Conservation (phyloP, 768 basidiomycete species). For the Krasilnikovozyma curviuscula region DNA sequence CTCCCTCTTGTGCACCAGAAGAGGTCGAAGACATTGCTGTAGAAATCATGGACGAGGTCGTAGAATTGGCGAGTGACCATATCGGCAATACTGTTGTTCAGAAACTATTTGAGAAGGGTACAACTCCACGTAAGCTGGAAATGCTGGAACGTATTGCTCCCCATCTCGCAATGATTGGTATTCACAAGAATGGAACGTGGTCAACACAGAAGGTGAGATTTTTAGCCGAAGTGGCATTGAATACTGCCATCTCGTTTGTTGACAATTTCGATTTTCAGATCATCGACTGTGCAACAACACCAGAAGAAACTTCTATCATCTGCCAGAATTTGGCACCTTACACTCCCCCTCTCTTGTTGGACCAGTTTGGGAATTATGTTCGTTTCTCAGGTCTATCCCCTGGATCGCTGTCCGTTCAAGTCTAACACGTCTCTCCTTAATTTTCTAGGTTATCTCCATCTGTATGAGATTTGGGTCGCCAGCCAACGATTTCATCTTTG, state of each 20-base stretch:
- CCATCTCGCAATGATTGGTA: slow-evolving; percentile 89
- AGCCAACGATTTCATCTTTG: slow-evolving; percentile 86
- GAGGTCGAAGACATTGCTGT: slow-evolving; percentile 79
- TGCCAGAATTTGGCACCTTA: slow-evolving; percentile 76
- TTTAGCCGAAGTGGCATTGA: not conserved
- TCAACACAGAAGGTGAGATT: slow-evolving; percentile 61
- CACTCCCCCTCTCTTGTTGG: slow-evolving; percentile 76
- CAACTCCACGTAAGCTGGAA: slow-evolving; percentile 50
- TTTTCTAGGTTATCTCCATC: slow-evolving; percentile 9
- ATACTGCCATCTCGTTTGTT: not conserved
- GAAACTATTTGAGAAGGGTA: slow-evolving; percentile 85
- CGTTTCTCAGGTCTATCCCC: slow-evolving; percentile 15
- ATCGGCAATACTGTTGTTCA: slow-evolving; percentile 97
- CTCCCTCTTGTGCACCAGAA: slow-evolving; percentile 58
- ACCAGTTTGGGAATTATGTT: slow-evolving; percentile 85
- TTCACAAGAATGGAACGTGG: slow-evolving; percentile 99
- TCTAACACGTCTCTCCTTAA: slow-evolving; percentile 8
- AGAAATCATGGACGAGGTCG: slow-evolving; percentile 86
- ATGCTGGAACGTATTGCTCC: slow-evolving; percentile 90
- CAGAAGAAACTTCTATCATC: slow-evolving; percentile 69
- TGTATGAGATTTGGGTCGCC: slow-evolving; percentile 80
- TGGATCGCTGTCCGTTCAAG: not conserved
- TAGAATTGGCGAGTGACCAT: slow-evolving; percentile 91
- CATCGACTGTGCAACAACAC: slow-evolving; percentile 76
- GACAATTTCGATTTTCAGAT: slow-evolving; percentile 28